These are phyloP conservation scores for Piromyces sp. DNA, from an alignment of 192 early-diverging fungal genomes.

Conservation along the genomic window DNA sequence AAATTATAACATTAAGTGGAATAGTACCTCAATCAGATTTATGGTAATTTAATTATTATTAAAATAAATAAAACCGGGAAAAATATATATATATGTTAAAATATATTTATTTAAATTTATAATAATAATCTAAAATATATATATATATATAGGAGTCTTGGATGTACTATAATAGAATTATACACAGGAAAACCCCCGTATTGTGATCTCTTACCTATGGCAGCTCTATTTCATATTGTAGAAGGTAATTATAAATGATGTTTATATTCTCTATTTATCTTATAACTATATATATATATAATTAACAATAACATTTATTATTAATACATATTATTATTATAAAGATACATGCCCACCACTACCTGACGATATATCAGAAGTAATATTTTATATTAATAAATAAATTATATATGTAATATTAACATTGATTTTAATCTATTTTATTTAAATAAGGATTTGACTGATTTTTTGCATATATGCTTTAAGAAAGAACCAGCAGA, in stretches of 20 bases:
- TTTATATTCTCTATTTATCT: too few species aligned
- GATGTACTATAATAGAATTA: conserved; percentile 86
- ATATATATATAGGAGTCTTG: conserved; percentile 42
- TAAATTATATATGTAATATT: not conserved
- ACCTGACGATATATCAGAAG: conserved; percentile 53
- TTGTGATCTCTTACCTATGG: conserved; percentile 63
- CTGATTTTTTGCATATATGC: conserved; percentile 65
- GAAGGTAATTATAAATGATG: conserved; percentile 22
- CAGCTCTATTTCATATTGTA: conserved; percentile 85
- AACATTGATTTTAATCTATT: not conserved
- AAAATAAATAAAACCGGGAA: too few species aligned
- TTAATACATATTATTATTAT: not conserved
- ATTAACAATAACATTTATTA: too few species aligned
- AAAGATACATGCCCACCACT: conserved; percentile 44
- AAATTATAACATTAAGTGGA: conserved; percentile 80
- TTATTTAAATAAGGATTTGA: conserved; percentile 29
- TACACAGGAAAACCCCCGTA: conserved; percentile 87
- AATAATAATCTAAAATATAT: not conserved
- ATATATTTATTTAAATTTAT: too few species aligned
- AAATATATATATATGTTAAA: too few species aligned
- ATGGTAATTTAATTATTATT: conserved; percentile 30
- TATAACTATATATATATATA: too few species aligned
- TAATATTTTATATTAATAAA: not conserved
- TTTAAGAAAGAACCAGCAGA: conserved; percentile 63
- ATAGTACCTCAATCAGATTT: conserved; percentile 81